Conservation (phyloP, 208 protist genomes). For the Trypanosoma theileri region DNA sequence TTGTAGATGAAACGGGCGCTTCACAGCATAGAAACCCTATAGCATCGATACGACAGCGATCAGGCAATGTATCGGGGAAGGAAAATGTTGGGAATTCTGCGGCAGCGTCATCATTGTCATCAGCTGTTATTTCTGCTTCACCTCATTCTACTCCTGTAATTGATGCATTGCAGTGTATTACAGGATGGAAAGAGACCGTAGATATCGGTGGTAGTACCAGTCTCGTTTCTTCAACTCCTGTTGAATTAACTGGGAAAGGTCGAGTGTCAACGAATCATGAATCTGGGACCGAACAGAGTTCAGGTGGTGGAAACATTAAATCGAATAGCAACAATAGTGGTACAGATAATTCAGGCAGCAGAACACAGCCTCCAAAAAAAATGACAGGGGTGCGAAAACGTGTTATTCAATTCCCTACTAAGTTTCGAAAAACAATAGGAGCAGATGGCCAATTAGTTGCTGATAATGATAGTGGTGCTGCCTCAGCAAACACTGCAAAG, state of each 20-base stretch:
- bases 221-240: neutral
- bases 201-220: neutral
- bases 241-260: constrained; percentile 3
- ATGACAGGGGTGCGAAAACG: constrained; percentile 11
- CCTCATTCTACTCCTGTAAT: neutral
- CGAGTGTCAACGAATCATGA: neutral
- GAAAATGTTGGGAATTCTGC: neutral
- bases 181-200: constrained; percentile 24
- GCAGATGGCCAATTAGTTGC: constrained; percentile 9
- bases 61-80: neutral
- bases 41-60: constrained; percentile 1
- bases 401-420: constrained; percentile 1
- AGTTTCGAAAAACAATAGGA: constrained; percentile 13
- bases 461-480: constrained; percentile 19
- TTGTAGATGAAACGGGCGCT: constrained; percentile 18
- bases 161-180: constrained; percentile 25
- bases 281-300: neutral
- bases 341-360: neutral
- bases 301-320: constrained; percentile 11
- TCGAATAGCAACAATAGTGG: neutral
- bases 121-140: neutral
- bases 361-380: constrained; percentile 15
- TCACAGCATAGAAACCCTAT: constrained; percentile 7
- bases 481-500: constrained; percentile 20
- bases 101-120: neutral